Conservation (phyloP, 306 rosid species). For the Prunus dulcis region DNA sequence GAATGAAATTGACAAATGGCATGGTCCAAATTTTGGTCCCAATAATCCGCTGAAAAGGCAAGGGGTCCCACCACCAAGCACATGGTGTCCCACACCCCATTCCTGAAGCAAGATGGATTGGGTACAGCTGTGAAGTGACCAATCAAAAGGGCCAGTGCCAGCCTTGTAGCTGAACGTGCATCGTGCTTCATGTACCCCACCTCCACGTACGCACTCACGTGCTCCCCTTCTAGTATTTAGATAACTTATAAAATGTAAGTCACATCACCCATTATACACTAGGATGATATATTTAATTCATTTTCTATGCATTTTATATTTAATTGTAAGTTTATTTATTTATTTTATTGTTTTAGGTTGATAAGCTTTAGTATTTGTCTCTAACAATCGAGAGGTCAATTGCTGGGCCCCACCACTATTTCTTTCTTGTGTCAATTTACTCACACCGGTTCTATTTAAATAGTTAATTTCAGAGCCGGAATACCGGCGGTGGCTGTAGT, state of each 20-base stretch:
- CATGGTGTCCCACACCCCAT: constrained; percentile 5
- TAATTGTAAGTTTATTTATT: too few species aligned
- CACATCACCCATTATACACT: too few species aligned
- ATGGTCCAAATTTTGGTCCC: background rate
- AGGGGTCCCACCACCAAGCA: background rate
- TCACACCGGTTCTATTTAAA: too few species aligned
- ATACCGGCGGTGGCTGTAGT: constrained; percentile 15
- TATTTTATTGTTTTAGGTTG: background rate
- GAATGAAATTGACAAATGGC: background rate
- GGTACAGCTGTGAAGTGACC: constrained; percentile 19
- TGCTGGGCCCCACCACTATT: background rate
- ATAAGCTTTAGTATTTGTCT: too few species aligned
- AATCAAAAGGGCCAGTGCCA: constrained; percentile 23
- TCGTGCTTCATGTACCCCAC: constrained; percentile 7
- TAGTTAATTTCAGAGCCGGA: too few species aligned
- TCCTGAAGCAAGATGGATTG: background rate
- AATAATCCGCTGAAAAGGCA: background rate
- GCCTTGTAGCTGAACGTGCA: constrained; percentile 11
- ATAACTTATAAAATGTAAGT: too few species aligned
- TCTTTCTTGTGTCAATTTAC: background rate
- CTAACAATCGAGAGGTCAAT: background rate
- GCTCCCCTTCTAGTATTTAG: background rate
- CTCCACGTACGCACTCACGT: constrained; percentile 5
- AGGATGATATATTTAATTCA: too few species aligned
- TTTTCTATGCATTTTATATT: too few species aligned